A percentile compares a stretch with the other conserved stretches of the same genome.
These are phyloP conservation scores for Iris pallida DNA, from an alignment of 116 monocot genomes.

Conservation along the genomic window DNA sequence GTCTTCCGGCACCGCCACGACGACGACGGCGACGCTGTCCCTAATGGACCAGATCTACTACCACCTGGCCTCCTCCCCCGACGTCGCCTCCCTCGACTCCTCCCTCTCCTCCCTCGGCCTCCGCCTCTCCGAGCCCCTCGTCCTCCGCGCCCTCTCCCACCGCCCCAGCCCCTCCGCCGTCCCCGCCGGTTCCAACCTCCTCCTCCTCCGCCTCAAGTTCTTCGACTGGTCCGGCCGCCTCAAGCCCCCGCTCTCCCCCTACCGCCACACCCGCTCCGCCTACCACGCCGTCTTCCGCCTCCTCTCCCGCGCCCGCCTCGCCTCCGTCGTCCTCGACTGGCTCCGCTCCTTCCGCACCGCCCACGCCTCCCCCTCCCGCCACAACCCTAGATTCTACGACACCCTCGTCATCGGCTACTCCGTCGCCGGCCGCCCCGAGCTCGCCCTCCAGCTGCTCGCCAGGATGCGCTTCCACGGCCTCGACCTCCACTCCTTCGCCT, in stretches of 20 bases:
- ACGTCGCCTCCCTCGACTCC: slow-evolving; percentile 33
- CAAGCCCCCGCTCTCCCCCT: slow-evolving; percentile 5
- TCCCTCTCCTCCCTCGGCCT: slow-evolving; percentile 36
- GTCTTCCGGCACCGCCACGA: slow-evolving; percentile 8
- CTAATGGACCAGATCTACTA: slow-evolving; percentile 49
- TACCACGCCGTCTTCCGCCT: slow-evolving; percentile 71
- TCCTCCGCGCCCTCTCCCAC: slow-evolving; percentile 41
- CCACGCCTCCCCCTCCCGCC: not conserved
- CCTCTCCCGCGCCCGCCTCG: slow-evolving; percentile 37
- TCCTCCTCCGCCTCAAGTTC: slow-evolving; percentile 71
- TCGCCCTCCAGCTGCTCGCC: slow-evolving; percentile 41
- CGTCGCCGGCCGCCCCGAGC: slow-evolving; percentile 49
- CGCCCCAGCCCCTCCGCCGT: slow-evolving; percentile 18
- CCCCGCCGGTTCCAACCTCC: slow-evolving; percentile 19
- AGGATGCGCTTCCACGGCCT: slow-evolving; percentile 72
- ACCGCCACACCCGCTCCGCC: slow-evolving; percentile 59
- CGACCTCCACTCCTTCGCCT: slow-evolving; percentile 58
- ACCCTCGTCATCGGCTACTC: slow-evolving; percentile 71
- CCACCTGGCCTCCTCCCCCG: slow-evolving; percentile 32
- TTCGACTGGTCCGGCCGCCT: slow-evolving; percentile 90
- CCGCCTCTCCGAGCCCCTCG: slow-evolving; percentile 45
- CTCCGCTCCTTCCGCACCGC: slow-evolving; percentile 50
- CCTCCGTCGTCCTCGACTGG: slow-evolving; percentile 56
- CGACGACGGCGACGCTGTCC: slow-evolving; percentile 1
- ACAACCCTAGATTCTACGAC: slow-evolving; percentile 39